Evolutionary conservation across 768 basidiomycete species (phyloP).

Genomic region (Leccinum incarnatum): DNA sequence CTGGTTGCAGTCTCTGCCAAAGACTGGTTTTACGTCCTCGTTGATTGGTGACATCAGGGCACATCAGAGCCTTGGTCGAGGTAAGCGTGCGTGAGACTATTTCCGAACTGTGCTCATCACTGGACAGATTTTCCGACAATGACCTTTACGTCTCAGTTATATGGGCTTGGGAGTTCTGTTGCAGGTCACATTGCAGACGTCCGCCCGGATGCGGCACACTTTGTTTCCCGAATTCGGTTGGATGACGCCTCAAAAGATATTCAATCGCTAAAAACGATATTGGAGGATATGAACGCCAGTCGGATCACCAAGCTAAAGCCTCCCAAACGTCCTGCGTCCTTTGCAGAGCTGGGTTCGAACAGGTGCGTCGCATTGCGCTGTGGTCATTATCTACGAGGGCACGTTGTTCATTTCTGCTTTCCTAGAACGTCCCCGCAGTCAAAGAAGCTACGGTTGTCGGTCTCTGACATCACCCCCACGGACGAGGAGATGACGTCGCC

Average conservation of each 20-base stretch:
- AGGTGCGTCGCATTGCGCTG: conserved; percentile 33
- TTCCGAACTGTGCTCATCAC: background rate
- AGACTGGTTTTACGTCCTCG: conserved; percentile 10
- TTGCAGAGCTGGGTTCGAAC: conserved; percentile 37
- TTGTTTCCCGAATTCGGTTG: conserved; percentile 18
- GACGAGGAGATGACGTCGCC: conserved; percentile 32
- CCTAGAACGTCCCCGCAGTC: conserved; percentile 23
- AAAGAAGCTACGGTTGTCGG: conserved; percentile 46
- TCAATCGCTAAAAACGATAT: conserved; percentile 29
- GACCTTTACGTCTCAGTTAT: conserved; percentile 49
- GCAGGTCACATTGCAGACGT: conserved; percentile 18
- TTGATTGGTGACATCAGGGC: conserved; percentile 24
- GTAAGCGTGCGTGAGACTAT: conserved; percentile 4
- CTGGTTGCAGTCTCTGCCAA: conserved; percentile 26
- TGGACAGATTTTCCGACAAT: conserved; percentile 34
- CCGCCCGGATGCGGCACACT: conserved; percentile 2
- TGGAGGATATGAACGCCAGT: conserved; percentile 38
- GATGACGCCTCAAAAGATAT: conserved; percentile 34
- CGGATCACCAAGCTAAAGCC: conserved; percentile 43
- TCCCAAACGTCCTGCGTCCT: conserved; percentile 45
- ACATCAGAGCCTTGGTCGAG: conserved; percentile 29
- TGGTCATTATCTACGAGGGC: background rate
- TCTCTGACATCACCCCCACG: conserved; percentile 30
- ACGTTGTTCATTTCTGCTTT: conserved; percentile 5
- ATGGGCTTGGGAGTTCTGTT: conserved; percentile 39